phyloP scores from a whole-genome alignment of 106 monocot genomes.

The Xerophyta viscosa region DNA sequence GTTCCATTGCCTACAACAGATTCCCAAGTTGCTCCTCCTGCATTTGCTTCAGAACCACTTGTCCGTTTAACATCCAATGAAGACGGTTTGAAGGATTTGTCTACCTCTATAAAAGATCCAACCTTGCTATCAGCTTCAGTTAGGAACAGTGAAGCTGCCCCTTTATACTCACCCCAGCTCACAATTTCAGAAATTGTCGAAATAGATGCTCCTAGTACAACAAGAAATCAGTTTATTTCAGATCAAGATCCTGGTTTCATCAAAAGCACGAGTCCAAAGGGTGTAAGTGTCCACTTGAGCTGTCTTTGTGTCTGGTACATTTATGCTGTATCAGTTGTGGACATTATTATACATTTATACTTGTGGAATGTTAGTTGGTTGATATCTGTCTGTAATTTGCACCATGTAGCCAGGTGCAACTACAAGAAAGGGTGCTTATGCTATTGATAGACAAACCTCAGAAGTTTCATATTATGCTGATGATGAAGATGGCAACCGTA shows the following conservation, averaged over 20 bases:
- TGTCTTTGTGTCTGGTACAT: neutral
- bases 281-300: conserved; percentile 30
- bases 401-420: conserved; percentile 75
- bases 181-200: conserved; percentile 83
- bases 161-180: conserved; percentile 22
- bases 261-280: conserved; percentile 30
- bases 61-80: conserved; percentile 29
- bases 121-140: conserved; percentile 18
- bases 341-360: too few relatives aligned
- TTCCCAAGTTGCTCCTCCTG: conserved; percentile 54
- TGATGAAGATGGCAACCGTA: conserved; percentile 86
- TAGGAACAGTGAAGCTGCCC: conserved; percentile 6
- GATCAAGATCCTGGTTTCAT: conserved; percentile 41
- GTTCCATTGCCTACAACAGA: conserved; percentile 65
- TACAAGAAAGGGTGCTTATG: conserved; percentile 65
- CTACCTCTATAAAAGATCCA: conserved; percentile 25
- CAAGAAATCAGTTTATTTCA: conserved; percentile 27
- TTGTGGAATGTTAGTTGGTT: too few relatives aligned
- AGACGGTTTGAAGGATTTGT: conserved; percentile 28
- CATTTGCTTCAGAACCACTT: conserved; percentile 87
- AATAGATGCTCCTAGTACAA: conserved; percentile 53
- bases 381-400: too few relatives aligned
- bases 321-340: conserved; percentile 1
- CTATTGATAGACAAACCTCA: conserved; percentile 66
- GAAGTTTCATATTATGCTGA: conserved; percentile 89